phyloP scores from a whole-genome alignment of 768 basidiomycete genomes.

The Russula griseocarnosa region DNA sequence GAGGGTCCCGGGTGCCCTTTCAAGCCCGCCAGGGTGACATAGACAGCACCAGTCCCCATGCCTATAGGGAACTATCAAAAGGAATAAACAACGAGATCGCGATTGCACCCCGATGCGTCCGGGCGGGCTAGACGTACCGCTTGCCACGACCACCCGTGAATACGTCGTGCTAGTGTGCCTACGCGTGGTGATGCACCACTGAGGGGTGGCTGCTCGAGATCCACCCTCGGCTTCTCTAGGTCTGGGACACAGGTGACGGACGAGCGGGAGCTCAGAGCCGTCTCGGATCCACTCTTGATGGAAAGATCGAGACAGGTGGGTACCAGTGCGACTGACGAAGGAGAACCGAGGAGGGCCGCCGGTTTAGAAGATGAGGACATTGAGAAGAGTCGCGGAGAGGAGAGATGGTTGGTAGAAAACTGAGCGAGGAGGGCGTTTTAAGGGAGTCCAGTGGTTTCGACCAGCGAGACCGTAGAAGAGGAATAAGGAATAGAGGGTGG shows the following conservation, averaged over 20 bases:
- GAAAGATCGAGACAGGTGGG: not conserved
- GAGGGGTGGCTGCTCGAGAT: not conserved
- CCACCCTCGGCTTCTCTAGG: not conserved
- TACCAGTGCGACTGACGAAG: not conserved
- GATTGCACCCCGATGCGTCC: not conserved
- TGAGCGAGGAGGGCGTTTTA: not conserved
- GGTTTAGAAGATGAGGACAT: not conserved
- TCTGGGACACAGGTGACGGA: not conserved
- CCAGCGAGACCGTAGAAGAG: slow-evolving; percentile 9
- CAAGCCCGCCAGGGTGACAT: slow-evolving; percentile 44
- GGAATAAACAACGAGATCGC: slow-evolving; percentile 8
- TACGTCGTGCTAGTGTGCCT: slow-evolving; percentile 40
- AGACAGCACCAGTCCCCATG: slow-evolving; percentile 49
- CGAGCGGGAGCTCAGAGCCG: not conserved
- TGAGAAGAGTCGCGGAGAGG: not conserved
- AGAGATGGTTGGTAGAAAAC: not conserved
- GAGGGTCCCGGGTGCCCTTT: slow-evolving; percentile 37
- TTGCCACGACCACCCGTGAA: slow-evolving; percentile 52
- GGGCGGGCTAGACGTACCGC: slow-evolving; percentile 36
- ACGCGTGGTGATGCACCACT: slow-evolving; percentile 16
- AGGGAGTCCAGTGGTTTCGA: slow-evolving; percentile 6
- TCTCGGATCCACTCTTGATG: not conserved
- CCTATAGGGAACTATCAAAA: slow-evolving; percentile 45
- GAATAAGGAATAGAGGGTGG: not conserved
- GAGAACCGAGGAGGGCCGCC: not conserved